Evolutionary conservation across 2,329 filamentous ascomycete genomes (phyloP).

Genomic region (Rutstroemia sp.): DNA sequence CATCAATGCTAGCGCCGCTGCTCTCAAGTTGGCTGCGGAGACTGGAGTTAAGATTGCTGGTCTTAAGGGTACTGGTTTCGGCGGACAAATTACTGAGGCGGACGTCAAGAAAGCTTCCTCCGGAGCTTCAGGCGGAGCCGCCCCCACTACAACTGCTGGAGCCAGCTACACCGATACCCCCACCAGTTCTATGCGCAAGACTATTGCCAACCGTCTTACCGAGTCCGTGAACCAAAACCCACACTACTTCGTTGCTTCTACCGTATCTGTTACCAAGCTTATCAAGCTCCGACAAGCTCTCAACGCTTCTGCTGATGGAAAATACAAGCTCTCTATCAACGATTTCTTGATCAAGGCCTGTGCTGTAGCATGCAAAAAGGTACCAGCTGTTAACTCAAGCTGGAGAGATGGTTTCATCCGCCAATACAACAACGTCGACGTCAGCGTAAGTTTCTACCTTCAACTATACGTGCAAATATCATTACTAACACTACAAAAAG

Average conservation of each 20-base stretch:
- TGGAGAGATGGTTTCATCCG: constrained; percentile 90
- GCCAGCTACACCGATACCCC: constrained; percentile 77
- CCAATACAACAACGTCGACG: constrained; percentile 86
- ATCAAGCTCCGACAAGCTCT: constrained; percentile 92
- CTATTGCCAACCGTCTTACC: constrained; percentile 83
- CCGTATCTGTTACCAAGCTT: constrained; percentile 88
- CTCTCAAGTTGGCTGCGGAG: constrained; percentile 77
- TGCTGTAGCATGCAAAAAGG: constrained; percentile 80
- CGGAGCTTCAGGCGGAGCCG: constrained; percentile 38
- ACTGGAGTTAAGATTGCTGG: constrained; percentile 69
- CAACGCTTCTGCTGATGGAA: constrained; percentile 79
- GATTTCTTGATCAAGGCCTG: constrained; percentile 99
- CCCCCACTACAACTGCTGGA: constrained; percentile 52
- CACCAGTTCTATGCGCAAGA: constrained; percentile 92
- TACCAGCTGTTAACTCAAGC: constrained; percentile 90
- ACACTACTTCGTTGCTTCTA: constrained; percentile 93
- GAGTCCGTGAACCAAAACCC: constrained; percentile 91
- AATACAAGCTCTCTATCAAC: constrained; percentile 99
- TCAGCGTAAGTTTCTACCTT: constrained; percentile 66
- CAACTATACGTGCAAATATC: no score
- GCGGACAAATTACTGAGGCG: constrained; percentile 81
- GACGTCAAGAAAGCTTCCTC: constrained; percentile 84
- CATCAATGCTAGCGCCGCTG: constrained; percentile 63
- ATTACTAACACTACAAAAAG: constrained; percentile 14
- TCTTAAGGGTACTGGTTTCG: constrained; percentile 81